These are phyloP conservation scores for Sclerotinia nivalis DNA, from an alignment of 2,329 filamentous ascomycete genomes.

Conservation along the genomic window DNA sequence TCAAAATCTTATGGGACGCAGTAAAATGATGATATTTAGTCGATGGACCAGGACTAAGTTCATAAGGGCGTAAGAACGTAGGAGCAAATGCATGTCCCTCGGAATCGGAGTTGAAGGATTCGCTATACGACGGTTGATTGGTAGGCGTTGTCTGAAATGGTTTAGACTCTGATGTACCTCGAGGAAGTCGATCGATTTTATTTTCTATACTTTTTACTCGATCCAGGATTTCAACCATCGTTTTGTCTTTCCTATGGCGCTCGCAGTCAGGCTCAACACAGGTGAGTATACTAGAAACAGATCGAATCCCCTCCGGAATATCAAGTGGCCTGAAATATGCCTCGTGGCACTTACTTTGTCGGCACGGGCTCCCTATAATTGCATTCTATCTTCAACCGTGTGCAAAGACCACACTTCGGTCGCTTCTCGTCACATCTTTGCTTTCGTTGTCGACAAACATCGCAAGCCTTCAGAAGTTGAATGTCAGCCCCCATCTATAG, in stretches of 20 bases:
- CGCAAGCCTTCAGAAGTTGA: slow-evolving; percentile 50
- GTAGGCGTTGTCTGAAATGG: slow-evolving; percentile 36
- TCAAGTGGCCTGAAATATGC: neutral
- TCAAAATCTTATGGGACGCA: slow-evolving; percentile 53
- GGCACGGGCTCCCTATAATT: slow-evolving; percentile 61
- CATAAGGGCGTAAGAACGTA: neutral
- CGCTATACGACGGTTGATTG: slow-evolving; percentile 32
- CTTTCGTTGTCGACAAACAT: slow-evolving; percentile 60
- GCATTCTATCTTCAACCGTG: slow-evolving; percentile 58
- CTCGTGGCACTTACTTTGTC: slow-evolving; percentile 56
- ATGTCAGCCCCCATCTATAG: neutral
- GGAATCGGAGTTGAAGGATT: neutral
- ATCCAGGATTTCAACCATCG: slow-evolving; percentile 60
- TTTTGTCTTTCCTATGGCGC: slow-evolving; percentile 59
- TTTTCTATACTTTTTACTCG: slow-evolving; percentile 55
- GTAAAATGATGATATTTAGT: slow-evolving; percentile 39
- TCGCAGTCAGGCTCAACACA: slow-evolving; percentile 21
- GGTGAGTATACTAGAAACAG: neutral
- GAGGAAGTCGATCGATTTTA: slow-evolving; percentile 52
- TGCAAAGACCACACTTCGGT: slow-evolving; percentile 61
- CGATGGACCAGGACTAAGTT: slow-evolving; percentile 25
- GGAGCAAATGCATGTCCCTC: neutral
- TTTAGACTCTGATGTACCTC: slow-evolving; percentile 26
- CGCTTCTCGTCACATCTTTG: slow-evolving; percentile 64
- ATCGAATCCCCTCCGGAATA: slow-evolving; percentile 13